Evolutionary conservation across 169 alveolate species (phyloP), one percentile per base, ranked within the genome.

Genomic region (Plasmodium adleri): DNA sequence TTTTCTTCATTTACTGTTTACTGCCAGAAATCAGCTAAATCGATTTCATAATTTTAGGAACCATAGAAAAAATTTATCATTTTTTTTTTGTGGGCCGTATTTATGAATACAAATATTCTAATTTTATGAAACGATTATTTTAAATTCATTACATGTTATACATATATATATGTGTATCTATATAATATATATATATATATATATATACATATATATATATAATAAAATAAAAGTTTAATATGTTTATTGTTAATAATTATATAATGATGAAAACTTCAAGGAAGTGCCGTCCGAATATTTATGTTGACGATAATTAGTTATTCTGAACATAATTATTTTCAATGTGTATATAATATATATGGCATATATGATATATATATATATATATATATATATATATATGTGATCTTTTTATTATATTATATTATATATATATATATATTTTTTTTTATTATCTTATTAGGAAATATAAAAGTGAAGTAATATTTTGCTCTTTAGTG

Each of bases 251-350:
- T 39, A 80, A 80, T 80, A 80, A 80, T 80, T 80, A 80, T 32
- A 32, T 80, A 68, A 80, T 80, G 90, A 80, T 80, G 90, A 80
- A 54, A 80, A 50, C n/a, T 4, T 80, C 54, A 72, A 80, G 90
- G 90, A 80, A 80, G 90, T 80, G 90, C 90, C 90, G 90, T 80
- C 90, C 56, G 90, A 80, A 54, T 80, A 15, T 80, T 24, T 52
- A 67, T 66, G 78, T 67, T 80, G 90, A 80, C 80, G 90, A 80
- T 67, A 67, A 68, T 52, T 6, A 32, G 43, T 54, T 22, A 6
- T 32, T 66, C 90, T 80, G 90, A 80, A 32, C 71, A 80, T 80
- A 80, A 80, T 80, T 80, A 80, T 80, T 80, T 80, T 50, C 90
- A 67, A 80, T 68, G 72, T 49, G 43, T 32, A 32, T 32, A 32